Evolutionary conservation across 2,329 filamentous ascomycete genomes (phyloP).

Genomic region (Ceratocystis destructans): DNA sequence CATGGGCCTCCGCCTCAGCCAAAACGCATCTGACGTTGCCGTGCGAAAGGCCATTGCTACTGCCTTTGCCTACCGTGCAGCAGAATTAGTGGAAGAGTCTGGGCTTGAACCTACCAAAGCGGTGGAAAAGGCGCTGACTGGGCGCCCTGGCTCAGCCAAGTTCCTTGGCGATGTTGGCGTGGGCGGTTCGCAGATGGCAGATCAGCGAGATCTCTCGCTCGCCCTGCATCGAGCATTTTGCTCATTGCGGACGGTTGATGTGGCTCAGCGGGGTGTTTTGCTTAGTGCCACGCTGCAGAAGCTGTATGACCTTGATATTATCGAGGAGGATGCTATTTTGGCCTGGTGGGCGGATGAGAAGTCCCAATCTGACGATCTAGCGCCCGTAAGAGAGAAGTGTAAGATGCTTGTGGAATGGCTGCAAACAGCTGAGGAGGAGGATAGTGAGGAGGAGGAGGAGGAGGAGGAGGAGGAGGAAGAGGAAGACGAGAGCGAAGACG

Average conservation of each 20-base stretch:
- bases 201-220: conserved; percentile 76
- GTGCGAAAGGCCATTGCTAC: conserved; percentile 76
- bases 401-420: conserved; percentile 72
- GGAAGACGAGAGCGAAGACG: conserved; percentile 20
- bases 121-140: conserved; percentile 46
- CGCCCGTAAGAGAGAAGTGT: conserved; percentile 57
- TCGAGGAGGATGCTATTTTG: conserved; percentile 80
- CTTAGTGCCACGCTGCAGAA: conserved; percentile 70
- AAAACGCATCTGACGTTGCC: conserved; percentile 78
- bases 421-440: conserved; percentile 52
- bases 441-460: conserved; percentile 47
- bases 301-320: conserved; percentile 67
- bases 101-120: conserved; percentile 48
- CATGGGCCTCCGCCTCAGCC: conserved; percentile 79
- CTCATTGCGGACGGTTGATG: conserved; percentile 45
- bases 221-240: conserved; percentile 69
- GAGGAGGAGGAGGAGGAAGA: conserved; percentile 34
- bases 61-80: conserved; percentile 70
- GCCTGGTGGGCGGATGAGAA: conserved; percentile 73
- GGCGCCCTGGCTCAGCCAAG: conserved; percentile 38
- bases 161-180: conserved; percentile 49
- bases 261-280: conserved; percentile 41
- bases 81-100: conserved; percentile 48
- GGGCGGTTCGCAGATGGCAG: conserved; percentile 50
- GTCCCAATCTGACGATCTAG: conserved; percentile 49